A percentile compares a stretch with the other conserved stretches of the same genome.
Evolutionary conservation across 352 stramenopile genomes (phyloP).

Genomic region (Phytopythium mirpurense): DNA sequence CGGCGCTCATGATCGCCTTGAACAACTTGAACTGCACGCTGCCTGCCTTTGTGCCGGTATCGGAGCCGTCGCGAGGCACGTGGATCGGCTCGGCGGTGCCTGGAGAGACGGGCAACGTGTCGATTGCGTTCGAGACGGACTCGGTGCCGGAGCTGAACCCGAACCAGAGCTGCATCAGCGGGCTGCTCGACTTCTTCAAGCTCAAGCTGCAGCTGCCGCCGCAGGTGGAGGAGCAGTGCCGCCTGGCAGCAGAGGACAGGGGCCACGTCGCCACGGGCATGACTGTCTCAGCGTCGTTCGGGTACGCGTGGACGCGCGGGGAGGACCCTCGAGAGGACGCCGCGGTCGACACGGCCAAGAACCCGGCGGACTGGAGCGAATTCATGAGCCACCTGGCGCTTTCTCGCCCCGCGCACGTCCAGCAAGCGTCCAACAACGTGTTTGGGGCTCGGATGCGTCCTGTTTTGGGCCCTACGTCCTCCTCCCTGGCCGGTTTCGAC

Average conservation of each 20-base stretch:
- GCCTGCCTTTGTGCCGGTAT: slow-evolving; percentile 63
- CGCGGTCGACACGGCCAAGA: slow-evolving; percentile 6
- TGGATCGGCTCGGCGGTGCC: slow-evolving; percentile 69
- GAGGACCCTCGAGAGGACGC: slow-evolving; percentile 39
- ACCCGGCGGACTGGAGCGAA: slow-evolving; percentile 18
- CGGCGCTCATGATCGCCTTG: slow-evolving; percentile 63
- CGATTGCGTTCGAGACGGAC: slow-evolving; percentile 74
- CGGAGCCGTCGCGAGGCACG: slow-evolving; percentile 42
- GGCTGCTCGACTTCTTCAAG: slow-evolving; percentile 77
- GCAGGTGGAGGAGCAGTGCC: slow-evolving; percentile 57
- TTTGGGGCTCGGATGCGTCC: slow-evolving; percentile 31
- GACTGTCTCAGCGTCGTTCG: slow-evolving; percentile 64
- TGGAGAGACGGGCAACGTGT: slow-evolving; percentile 66
- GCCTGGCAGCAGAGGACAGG: slow-evolving; percentile 27
- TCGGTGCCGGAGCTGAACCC: slow-evolving; percentile 60
- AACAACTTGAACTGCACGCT: slow-evolving; percentile 82
- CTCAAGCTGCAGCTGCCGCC: slow-evolving; percentile 67
- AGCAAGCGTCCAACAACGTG: slow-evolving; percentile 22
- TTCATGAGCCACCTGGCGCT: slow-evolving; percentile 15
- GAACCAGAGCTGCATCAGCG: slow-evolving; percentile 76
- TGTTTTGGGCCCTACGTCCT: slow-evolving; percentile 26
- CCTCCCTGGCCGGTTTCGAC: slow-evolving; percentile 48
- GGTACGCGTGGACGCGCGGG: slow-evolving; percentile 43
- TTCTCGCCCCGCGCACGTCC: slow-evolving; percentile 6
- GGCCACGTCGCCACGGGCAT: slow-evolving; percentile 44